phyloP scores from a whole-genome alignment of 1,284 basidiomycete genomes.

The Cryptococcus neoformans region DNA sequence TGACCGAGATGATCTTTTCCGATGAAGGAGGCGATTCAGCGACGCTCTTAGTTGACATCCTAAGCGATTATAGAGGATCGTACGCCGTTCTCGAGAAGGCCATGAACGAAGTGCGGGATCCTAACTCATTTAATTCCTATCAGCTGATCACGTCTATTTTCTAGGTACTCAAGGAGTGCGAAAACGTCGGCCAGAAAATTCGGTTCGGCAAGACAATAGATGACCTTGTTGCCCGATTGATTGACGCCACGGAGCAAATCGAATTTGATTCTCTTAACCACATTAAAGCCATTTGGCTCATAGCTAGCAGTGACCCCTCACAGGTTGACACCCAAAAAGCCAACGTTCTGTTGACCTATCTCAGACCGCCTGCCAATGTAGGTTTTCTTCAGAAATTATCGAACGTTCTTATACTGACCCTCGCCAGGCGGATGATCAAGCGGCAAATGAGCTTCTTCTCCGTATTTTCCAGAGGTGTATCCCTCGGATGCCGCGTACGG shows the following conservation, averaged over 20 bases:
- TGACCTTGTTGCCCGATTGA: slow-evolving; percentile 76
- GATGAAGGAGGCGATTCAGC: slow-evolving; percentile 53
- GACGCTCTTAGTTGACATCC: slow-evolving; percentile 77
- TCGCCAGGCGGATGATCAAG: slow-evolving; percentile 71
- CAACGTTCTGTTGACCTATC: slow-evolving; percentile 27
- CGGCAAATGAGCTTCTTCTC: slow-evolving; percentile 75
- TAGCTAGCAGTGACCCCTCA: slow-evolving; percentile 28
- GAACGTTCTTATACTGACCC: slow-evolving; percentile 4
- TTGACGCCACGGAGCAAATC: slow-evolving; percentile 59
- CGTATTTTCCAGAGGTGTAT: slow-evolving; percentile 82
- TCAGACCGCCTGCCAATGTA: slow-evolving; percentile 34
- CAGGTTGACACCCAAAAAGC: slow-evolving; percentile 41
- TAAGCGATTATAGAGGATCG: slow-evolving; percentile 73
- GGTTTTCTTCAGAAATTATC: slow-evolving; percentile 1
- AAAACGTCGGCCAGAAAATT: slow-evolving; percentile 7
- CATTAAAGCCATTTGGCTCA: slow-evolving; percentile 37
- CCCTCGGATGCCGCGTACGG: slow-evolving; percentile 81
- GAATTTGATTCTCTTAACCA: slow-evolving; percentile 39
- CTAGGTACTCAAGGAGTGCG: slow-evolving; percentile 20
- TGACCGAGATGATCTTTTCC: slow-evolving; percentile 85
- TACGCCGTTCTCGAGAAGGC: slow-evolving; percentile 81
- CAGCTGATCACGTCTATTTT: neutral
- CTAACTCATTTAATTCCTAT: neutral
- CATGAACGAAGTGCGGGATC: slow-evolving; percentile 58
- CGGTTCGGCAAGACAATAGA: slow-evolving; percentile 61